Base-by-base conservation (phyloP, 345 rosid species). In the Cardamine chenopodiifolia region DNA sequence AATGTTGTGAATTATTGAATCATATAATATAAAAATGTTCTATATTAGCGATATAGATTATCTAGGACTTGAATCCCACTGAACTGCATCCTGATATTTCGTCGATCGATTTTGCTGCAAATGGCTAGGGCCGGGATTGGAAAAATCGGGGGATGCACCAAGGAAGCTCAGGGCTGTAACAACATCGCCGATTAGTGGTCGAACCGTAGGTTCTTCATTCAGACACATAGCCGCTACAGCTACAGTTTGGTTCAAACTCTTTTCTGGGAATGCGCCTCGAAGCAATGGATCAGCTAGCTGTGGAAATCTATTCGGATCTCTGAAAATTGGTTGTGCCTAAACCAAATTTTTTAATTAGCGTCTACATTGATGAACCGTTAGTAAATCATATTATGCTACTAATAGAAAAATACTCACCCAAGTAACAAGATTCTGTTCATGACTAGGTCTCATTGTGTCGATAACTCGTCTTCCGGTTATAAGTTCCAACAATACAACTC, bases 221-320 rank as follows among this genome's bases (percentile, higher is more conserved):
- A 93, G 78, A 15, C 98, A 93, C 98, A 91, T 89, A 1, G 92
- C 91, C 0, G 97, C 89, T 2, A 88, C 86, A 10, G 92, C 97
- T 14, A 91, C 82, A 0, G 83, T 94, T 81, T 89, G 98, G 53
- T 87, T 84, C 73, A 91, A 65, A 12, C 85, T 84, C 68, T 81
- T 84, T 14, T 64, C 26, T 0, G 91, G 89, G 67, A 74, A 93
- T 1, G 85, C 77, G 3, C 85, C 84, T 7, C 54, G 13, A 0
- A 93, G 81, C 7, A 69, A 71, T 55, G 96, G 98, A 77, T 93
- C 98, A 0, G 86, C 92, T 18, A 93, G 82, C 39, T 81, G 74
- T 1, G 73, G 58, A 62, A 61, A 86, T 14, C 83, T 83, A 0
- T 14, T 83, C 0, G 90, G 89, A 3, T 89, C 89, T 85, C 83